phyloP scores from a whole-genome alignment of 768 basidiomycete species.

The Phlebiopsis flavidoalba region DNA sequence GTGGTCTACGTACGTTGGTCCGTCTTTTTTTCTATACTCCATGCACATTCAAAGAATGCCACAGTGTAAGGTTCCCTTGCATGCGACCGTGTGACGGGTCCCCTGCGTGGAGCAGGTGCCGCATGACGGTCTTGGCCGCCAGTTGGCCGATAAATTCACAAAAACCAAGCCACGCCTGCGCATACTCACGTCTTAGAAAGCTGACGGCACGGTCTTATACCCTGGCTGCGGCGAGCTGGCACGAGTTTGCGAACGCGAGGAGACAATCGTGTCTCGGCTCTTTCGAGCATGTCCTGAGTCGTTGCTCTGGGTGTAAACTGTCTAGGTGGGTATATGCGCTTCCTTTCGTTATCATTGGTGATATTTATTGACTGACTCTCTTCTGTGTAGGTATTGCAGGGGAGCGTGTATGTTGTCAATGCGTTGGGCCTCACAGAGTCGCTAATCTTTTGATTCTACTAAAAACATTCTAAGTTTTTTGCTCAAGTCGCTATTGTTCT shows the following conservation, averaged over 20 bases:
- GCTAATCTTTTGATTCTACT: no score
- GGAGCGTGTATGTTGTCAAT: no score
- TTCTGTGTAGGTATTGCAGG: no score
- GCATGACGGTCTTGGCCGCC: not conserved
- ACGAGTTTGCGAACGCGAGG: conserved; percentile 14
- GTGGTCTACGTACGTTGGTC: conserved; percentile 10
- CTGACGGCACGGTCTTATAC: not conserved
- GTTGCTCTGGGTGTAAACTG: conserved; percentile 13
- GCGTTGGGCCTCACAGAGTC: no score
- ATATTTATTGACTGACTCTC: not conserved
- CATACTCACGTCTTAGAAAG: no score
- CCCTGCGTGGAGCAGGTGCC: conserved; percentile 3
- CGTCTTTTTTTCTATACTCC: no score
- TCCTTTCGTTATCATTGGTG: conserved; percentile 5
- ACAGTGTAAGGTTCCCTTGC: conserved; percentile 16
- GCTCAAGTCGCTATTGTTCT: no score
- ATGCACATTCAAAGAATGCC: no score
- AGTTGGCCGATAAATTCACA: conserved; percentile 1
- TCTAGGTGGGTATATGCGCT: conserved; percentile 6
- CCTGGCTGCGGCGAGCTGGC: conserved; percentile 16
- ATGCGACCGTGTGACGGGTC: conserved; percentile 7
- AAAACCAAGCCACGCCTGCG: not conserved
- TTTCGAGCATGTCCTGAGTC: conserved; percentile 1
- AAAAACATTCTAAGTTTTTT: no score
- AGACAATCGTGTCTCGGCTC: not conserved